Conservation (phyloP, 2,329 filamentous ascomycete genomes). For the Ophiognomonia clavigignenti-juglandacearum region DNA sequence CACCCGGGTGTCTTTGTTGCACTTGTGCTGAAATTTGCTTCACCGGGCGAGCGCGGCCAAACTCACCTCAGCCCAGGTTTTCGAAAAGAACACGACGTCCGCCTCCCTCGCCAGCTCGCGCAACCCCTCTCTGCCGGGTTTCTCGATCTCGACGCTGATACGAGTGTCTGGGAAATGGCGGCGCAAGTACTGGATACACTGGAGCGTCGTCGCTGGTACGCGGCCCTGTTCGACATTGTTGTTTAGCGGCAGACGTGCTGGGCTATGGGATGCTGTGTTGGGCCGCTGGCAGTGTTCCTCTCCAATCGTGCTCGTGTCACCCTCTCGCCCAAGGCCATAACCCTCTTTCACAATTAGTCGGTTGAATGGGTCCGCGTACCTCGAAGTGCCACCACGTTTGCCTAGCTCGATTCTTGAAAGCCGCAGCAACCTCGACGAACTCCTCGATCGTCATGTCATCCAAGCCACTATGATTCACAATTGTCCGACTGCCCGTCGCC, state of each 20-base stretch:
- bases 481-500: conserved; percentile 57
- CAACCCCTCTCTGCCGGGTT: conserved; percentile 58
- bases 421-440: conserved; percentile 43
- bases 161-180: conserved; percentile 34
- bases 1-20: background rate
- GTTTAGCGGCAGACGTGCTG: conserved; percentile 3
- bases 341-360: no score
- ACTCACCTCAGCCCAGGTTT: conserved; percentile 63
- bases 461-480: conserved; percentile 65
- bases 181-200: conserved; percentile 55
- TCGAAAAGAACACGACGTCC: conserved; percentile 71
- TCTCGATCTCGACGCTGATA: conserved; percentile 70
- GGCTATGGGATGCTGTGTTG: no score
- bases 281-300: no score
- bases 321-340: no score
- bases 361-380: conserved; percentile 44
- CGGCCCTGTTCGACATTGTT: conserved; percentile 46
- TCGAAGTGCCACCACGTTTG: conserved; percentile 69
- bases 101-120: conserved; percentile 55
- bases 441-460: conserved; percentile 63
- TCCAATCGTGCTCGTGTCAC: no score
- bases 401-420: conserved; percentile 28
- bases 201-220: conserved; percentile 53
- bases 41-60: conserved; percentile 19
- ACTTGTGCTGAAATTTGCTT: conserved; percentile 11